Evolutionary conservation across 352 stramenopile species (phyloP), one percentile per base, ranked within the genome.

Genomic region (Phytophthora aleatoria): DNA sequence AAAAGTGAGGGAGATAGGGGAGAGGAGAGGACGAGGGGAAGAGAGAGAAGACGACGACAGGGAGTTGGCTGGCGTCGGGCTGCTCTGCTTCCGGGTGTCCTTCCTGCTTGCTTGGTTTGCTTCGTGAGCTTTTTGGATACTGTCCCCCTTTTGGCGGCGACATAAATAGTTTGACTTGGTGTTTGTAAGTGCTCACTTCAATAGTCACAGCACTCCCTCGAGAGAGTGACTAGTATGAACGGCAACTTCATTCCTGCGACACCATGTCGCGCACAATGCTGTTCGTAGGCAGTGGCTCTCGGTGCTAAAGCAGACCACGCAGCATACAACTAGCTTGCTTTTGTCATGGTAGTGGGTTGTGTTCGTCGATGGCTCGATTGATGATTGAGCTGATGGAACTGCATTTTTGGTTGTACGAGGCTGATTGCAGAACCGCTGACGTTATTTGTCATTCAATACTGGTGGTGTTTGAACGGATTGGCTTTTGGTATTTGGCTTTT

Each of bases 1-100:
- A 47, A 56, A 38, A 13, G 42, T 31, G 36, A 39, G 12, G 38
- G 26, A 28, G 20, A 27, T 24, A 43, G n/a, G 28, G n/a, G 42
- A 50, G 49, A 60, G 50, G 50, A 66, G 39, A 64, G 44, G 52
- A 68, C 53, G 36, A 47, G 9, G 50, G 35, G 27, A 57, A 61
- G 61, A 58, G 35, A 59, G 50, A 58, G 50, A 31, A 28, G 38
- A 49, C 51, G 62, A 64, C 31, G 53, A 45, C 10, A 50, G 36
- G 42, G 33, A 52, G 27, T 50, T 61, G 49, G 51, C 59, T 55
- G 47, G 26, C 50, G 57, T 61, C 43, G 57, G 38, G 38, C 39
- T 62, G 50, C 51, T 67, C 57, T 62, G 39, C 57, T 71, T 65
- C 44, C 41, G 41, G 49, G 43, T 64, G 57, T 70, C 50, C 57